Evolutionary conservation across 768 basidiomycete genomes (phyloP).

Genomic region (Clitopilus passeckerianus): DNA sequence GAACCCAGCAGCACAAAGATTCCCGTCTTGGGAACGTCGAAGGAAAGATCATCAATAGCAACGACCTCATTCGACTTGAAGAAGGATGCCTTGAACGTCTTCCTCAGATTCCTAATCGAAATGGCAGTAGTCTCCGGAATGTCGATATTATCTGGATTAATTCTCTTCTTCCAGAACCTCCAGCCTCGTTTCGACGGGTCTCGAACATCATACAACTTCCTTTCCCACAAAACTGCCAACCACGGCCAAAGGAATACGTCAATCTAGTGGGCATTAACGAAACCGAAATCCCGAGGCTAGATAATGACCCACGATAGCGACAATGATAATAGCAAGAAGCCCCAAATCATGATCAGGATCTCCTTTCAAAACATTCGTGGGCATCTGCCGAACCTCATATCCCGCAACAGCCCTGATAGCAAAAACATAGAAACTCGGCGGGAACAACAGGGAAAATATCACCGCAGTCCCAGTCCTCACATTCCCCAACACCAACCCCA

Average conservation of each 20-base stretch:
- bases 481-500: constrained; percentile 50
- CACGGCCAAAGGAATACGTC: constrained; percentile 73
- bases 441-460: constrained; percentile 67
- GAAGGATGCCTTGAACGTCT: constrained; percentile 48
- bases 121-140: constrained; percentile 46
- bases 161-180: constrained; percentile 27
- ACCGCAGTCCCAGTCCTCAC: constrained; percentile 43
- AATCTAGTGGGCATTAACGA: constrained; percentile 35
- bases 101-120: constrained; percentile 54
- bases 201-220: constrained; percentile 54
- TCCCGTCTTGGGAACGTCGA: constrained; percentile 66
- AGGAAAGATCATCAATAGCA: constrained; percentile 60
- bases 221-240: constrained; percentile 56
- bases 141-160: constrained; percentile 1
- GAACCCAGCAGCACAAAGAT: constrained; percentile 78
- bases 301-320: constrained; percentile 47
- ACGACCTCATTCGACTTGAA: constrained; percentile 50
- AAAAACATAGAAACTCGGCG: constrained; percentile 74
- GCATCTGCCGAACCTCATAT: constrained; percentile 54
- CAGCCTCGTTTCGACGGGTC: constrained; percentile 27
- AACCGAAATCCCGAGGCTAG: background rate
- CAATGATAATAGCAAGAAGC: constrained; percentile 57
- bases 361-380: constrained; percentile 47
- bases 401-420: constrained; percentile 62
- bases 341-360: constrained; percentile 58